Conservation (phyloP, 2,329 filamentous ascomycete species). For the Diplocarpon mali region DNA sequence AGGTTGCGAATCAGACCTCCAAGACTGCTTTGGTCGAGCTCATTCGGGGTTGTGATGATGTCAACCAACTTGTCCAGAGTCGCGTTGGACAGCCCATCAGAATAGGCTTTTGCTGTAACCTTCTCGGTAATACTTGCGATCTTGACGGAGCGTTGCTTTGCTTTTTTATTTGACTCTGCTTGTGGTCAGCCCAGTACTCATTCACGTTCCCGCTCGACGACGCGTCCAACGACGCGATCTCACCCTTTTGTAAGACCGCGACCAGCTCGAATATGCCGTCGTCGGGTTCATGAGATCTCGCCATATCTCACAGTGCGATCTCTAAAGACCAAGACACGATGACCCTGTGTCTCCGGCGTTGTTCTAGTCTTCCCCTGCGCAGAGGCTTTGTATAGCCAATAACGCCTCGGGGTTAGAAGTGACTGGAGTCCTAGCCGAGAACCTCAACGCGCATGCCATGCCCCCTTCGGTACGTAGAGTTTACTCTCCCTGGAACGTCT, state of each 20-base stretch:
- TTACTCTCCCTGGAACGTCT: no score
- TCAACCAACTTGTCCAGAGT: conserved; percentile 53
- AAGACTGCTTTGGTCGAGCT: conserved; percentile 66
- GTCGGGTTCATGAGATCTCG: conserved; percentile 3
- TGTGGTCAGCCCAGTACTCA: conserved; percentile 3
- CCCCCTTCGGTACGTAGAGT: no score
- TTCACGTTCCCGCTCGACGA: conserved; percentile 3
- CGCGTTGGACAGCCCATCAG: conserved; percentile 51
- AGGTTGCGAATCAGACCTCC: conserved; percentile 60
- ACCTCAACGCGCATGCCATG: no score
- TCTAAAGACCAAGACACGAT: background rate
- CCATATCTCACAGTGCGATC: conserved; percentile 5
- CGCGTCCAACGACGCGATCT: conserved; percentile 17
- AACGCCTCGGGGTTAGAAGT: no score
- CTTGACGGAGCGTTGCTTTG: conserved; percentile 53
- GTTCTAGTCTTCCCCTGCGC: no score
- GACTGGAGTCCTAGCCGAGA: no score
- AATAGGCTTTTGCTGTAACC: conserved; percentile 52
- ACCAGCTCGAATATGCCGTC: conserved; percentile 16
- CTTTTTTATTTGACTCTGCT: conserved; percentile 46
- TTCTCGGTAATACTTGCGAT: conserved; percentile 54
- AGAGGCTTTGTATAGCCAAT: no score
- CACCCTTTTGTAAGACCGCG: conserved; percentile 21
- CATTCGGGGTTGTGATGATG: conserved; percentile 52
- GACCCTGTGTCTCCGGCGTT: background rate